phyloP scores from a whole-genome alignment of 1,284 basidiomycete species.

The Ceratobasidium sp. region DNA sequence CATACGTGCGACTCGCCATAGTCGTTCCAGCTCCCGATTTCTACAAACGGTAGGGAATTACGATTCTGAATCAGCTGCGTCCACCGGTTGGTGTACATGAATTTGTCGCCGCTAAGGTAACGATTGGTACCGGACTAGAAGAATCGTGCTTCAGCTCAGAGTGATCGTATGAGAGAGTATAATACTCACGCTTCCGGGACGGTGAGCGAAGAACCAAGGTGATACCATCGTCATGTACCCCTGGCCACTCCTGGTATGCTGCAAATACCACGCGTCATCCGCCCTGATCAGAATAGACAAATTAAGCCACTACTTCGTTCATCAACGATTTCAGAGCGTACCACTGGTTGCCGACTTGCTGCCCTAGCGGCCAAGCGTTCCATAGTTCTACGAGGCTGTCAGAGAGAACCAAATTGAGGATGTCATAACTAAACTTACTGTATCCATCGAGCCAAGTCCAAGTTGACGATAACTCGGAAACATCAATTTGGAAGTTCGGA shows the following conservation, averaged over 20 bases:
- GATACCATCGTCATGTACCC: slow-evolving; percentile 57
- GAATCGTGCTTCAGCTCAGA: background rate
- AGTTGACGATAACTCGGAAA: slow-evolving; percentile 48
- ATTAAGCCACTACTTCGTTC: too few species aligned
- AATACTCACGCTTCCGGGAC: slow-evolving; percentile 45
- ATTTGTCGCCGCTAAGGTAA: slow-evolving; percentile 56
- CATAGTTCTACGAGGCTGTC: background rate
- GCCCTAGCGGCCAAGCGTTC: slow-evolving; percentile 44
- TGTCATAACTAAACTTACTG: background rate
- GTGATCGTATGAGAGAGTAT: background rate
- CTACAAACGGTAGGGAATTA: slow-evolving; percentile 51
- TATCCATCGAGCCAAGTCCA: slow-evolving; percentile 55
- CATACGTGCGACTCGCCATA: slow-evolving; percentile 26
- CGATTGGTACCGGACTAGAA: slow-evolving; percentile 55
- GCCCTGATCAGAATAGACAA: background rate
- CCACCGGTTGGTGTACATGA: slow-evolving; percentile 55
- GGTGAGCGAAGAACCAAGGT: slow-evolving; percentile 57
- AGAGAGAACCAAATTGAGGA: background rate
- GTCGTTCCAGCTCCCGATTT: slow-evolving; percentile 53
- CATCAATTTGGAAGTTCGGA: slow-evolving; percentile 53
- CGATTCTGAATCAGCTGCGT: slow-evolving; percentile 55
- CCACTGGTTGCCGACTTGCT: slow-evolving; percentile 48
- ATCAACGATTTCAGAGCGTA: background rate
- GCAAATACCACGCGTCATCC: slow-evolving; percentile 48
- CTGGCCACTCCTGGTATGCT: slow-evolving; percentile 50